These are phyloP conservation scores for Debaryomyces sp. DNA, from an alignment of 1,139 yeast species.

Conservation along the genomic window DNA sequence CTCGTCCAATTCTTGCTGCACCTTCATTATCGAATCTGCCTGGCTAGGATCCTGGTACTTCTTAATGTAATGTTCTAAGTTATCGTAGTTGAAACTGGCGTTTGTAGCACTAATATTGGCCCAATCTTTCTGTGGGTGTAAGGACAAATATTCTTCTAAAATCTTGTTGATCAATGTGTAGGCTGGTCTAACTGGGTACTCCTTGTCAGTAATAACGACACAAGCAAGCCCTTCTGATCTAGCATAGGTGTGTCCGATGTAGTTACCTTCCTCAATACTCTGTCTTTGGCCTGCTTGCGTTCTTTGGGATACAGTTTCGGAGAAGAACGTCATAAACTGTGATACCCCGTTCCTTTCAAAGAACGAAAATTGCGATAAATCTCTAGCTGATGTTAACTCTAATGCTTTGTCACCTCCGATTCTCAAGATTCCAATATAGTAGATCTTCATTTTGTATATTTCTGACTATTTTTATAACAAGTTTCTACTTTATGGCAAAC, in stretches of 20 bases:
- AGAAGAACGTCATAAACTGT: slow-evolving; percentile 93
- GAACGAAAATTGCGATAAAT: slow-evolving; percentile 82
- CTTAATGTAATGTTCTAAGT: slow-evolving; percentile 67
- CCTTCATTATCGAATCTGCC: slow-evolving; percentile 96
- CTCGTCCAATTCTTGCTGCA: slow-evolving; percentile 96
- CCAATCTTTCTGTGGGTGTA: slow-evolving; percentile 82
- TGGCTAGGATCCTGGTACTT: slow-evolving; percentile 96
- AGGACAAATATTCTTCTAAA: slow-evolving; percentile 84
- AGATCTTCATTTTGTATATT: slow-evolving; percentile 68
- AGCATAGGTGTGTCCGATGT: slow-evolving; percentile 89
- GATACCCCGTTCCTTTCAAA: slow-evolving; percentile 78
- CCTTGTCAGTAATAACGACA: slow-evolving; percentile 89
- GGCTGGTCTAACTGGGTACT: slow-evolving; percentile 97
- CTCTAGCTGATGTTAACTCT: slow-evolving; percentile 80
- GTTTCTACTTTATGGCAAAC: not conserved
- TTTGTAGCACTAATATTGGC: slow-evolving; percentile 52
- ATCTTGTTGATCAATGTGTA: slow-evolving; percentile 89
- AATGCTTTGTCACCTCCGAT: slow-evolving; percentile 62
- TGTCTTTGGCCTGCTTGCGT: slow-evolving; percentile 91
- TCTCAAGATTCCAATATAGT: slow-evolving; percentile 84
- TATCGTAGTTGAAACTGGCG: slow-evolving; percentile 53
- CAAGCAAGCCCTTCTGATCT: slow-evolving; percentile 94
- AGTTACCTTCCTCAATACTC: slow-evolving; percentile 88
- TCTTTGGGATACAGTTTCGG: slow-evolving; percentile 87
- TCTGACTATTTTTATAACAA: not conserved